Evolutionary conservation across 208 protist species (phyloP).

Genomic region (Herpetomonas samuelpessoai): DNA sequence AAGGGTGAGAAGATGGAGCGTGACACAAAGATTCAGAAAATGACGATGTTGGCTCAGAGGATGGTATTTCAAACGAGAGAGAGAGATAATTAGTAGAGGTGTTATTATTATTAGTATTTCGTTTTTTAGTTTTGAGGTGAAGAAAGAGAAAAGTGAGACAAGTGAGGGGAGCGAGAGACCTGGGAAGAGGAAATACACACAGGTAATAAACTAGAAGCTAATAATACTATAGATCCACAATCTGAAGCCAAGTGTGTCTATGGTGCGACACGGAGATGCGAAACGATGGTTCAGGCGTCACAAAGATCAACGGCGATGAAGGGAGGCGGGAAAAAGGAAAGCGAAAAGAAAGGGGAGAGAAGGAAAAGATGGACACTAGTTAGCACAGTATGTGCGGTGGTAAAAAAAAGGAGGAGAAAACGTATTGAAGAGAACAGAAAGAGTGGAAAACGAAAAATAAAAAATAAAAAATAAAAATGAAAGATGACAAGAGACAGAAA

Average conservation of each 20-base stretch:
- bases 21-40: no score
- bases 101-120: no score
- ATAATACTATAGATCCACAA: no score
- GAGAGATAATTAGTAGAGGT: no score
- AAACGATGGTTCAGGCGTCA: background rate
- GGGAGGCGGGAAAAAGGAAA: constrained; percentile 1
- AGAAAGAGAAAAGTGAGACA: no score
- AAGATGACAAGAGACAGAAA: constrained; percentile 6
- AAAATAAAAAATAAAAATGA: constrained; percentile 13
- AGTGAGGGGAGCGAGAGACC: no score
- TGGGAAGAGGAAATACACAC: no score
- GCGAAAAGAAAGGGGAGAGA: constrained; percentile 5
- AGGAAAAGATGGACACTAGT: background rate
- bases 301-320: background rate
- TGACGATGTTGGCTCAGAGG: no score
- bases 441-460: constrained; percentile 1
- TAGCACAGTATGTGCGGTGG: background rate
- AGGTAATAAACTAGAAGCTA: no score
- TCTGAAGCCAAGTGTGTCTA: background rate
- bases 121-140: no score
- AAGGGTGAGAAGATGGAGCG: no score
- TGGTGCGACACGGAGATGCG: background rate
- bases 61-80: no score
- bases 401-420: constrained; percentile 4
- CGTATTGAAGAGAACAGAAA: constrained; percentile 7